A percentile compares a stretch with the other conserved stretches of the same genome.
These are phyloP conservation scores for Pseudocercospora vitis DNA, from an alignment of 2,329 filamentous ascomycete genomes.

Conservation along the genomic window DNA sequence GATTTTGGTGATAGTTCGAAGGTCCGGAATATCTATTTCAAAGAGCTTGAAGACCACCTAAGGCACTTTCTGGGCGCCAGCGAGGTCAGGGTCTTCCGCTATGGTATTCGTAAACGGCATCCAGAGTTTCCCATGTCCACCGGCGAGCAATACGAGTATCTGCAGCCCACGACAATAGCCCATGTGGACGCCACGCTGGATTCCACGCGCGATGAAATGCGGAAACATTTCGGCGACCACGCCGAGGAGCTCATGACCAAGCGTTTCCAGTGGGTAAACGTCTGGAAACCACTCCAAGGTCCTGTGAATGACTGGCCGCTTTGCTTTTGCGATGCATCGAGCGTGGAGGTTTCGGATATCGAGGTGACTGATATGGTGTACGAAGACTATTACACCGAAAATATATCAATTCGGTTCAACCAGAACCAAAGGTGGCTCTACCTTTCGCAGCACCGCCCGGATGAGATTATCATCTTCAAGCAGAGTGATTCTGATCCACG, in stretches of 20 bases:
- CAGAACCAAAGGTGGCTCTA: slow-evolving; percentile 10
- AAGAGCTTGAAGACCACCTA: slow-evolving; percentile 10
- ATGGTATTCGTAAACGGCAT: slow-evolving; percentile 14
- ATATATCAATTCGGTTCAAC: slow-evolving; percentile 5
- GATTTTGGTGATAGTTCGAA: slow-evolving; percentile 10
- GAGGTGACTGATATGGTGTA: slow-evolving; percentile 19
- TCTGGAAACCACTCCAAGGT: slow-evolving; percentile 12
- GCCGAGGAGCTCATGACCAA: background rate
- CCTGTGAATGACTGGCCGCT: slow-evolving; percentile 17
- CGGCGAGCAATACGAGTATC: slow-evolving; percentile 13
- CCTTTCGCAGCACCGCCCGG: slow-evolving; percentile 11
- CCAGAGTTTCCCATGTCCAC: slow-evolving; percentile 11
- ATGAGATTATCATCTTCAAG: slow-evolving; percentile 18
- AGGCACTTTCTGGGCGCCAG: background rate
- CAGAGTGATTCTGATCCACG: slow-evolving; percentile 13
- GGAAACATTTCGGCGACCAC: slow-evolving; percentile 2
- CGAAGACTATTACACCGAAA: slow-evolving; percentile 15
- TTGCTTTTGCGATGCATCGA: slow-evolving; percentile 12
- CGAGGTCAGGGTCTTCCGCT: slow-evolving; percentile 14
- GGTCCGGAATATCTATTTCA: slow-evolving; percentile 12
- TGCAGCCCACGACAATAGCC: slow-evolving; percentile 14
- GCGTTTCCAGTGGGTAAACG: slow-evolving; percentile 13
- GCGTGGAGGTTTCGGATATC: background rate
- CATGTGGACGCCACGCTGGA: slow-evolving; percentile 14
- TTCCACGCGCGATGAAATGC: slow-evolving; percentile 6